Conservation (phyloP, 2,329 filamentous ascomycete genomes). For the Pezicula radicicola region DNA sequence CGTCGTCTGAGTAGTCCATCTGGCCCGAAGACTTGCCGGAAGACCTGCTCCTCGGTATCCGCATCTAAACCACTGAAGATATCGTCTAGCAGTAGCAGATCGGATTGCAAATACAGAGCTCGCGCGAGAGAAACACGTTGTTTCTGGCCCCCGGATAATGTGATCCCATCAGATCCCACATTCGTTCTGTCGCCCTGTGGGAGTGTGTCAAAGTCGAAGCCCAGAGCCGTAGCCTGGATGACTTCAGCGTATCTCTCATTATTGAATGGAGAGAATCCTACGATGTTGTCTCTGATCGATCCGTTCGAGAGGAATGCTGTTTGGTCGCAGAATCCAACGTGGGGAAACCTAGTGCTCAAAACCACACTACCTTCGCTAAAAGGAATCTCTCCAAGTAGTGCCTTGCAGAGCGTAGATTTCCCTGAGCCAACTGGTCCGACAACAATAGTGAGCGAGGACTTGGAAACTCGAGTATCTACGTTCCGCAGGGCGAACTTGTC, state of each 20-base stretch:
- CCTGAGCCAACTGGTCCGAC: conserved; percentile 27
- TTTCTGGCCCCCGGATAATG: conserved; percentile 12
- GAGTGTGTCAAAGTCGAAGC: conserved; percentile 17
- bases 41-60: conserved; percentile 8
- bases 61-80: conserved; percentile 20
- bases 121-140: conserved; percentile 3
- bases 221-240: conserved; percentile 17
- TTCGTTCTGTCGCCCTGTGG: conserved; percentile 16
- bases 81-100: conserved; percentile 15
- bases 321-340: conserved; percentile 39
- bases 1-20: conserved; percentile 13
- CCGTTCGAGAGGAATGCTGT: conserved; percentile 39
- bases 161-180: conserved; percentile 16
- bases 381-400: conserved; percentile 31
- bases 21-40: conserved; percentile 9
- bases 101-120: conserved; percentile 4
- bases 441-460: conserved; percentile 20
- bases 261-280: conserved; percentile 24
- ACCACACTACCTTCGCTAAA: conserved; percentile 21
- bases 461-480: conserved; percentile 10
- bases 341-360: conserved; percentile 9
- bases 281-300: conserved; percentile 35
- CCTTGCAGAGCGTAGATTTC: conserved; percentile 32
- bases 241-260: conserved; percentile 21
- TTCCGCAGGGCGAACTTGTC: conserved; percentile 17